Conservation (phyloP, 805 yeast genomes). For the Ogataea populi-albae region DNA sequence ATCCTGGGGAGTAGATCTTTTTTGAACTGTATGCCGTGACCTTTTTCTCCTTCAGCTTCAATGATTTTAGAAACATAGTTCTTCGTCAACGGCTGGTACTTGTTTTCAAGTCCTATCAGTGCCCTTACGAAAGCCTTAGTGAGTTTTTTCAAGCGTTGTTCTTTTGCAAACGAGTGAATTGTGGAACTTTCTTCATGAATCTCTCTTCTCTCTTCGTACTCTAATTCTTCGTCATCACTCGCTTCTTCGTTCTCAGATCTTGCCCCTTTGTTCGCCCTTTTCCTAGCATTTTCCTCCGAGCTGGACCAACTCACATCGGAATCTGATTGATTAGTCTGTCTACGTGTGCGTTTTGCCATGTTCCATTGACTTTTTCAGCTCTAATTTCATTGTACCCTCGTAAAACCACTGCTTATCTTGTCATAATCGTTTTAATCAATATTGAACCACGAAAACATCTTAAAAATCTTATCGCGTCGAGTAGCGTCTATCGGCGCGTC, state of each 20-base stretch:
- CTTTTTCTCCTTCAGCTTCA: conserved; percentile 30
- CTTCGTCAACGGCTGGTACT: conserved; percentile 27
- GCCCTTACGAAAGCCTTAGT: conserved; percentile 27
- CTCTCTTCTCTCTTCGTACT: conserved; percentile 3
- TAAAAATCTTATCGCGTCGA: neutral
- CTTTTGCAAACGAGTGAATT: conserved; percentile 9
- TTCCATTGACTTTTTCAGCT: too few relatives aligned
- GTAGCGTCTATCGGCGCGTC: conserved; percentile 6
- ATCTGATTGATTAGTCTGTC: neutral
- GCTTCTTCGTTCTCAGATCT: conserved; percentile 14
- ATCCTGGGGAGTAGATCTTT: conserved; percentile 23
- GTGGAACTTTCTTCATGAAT: too few relatives aligned
- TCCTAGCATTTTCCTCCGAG: neutral
- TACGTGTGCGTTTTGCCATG: conserved; percentile 1
- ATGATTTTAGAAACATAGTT: conserved; percentile 25
- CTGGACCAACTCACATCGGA: conserved; percentile 1
- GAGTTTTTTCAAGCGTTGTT: conserved; percentile 20
- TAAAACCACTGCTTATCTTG: too few relatives aligned
- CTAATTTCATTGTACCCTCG: too few relatives aligned
- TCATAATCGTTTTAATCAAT: conserved; percentile 7
- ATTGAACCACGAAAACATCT: conserved; percentile 2
- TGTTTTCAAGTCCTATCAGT: conserved; percentile 28
- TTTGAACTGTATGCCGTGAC: conserved; percentile 26
- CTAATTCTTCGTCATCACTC: conserved; percentile 3
- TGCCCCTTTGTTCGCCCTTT: too few relatives aligned